phyloP scores from a whole-genome alignment of 495 filamentous ascomycete species.

The Talaromyces ruber region DNA sequence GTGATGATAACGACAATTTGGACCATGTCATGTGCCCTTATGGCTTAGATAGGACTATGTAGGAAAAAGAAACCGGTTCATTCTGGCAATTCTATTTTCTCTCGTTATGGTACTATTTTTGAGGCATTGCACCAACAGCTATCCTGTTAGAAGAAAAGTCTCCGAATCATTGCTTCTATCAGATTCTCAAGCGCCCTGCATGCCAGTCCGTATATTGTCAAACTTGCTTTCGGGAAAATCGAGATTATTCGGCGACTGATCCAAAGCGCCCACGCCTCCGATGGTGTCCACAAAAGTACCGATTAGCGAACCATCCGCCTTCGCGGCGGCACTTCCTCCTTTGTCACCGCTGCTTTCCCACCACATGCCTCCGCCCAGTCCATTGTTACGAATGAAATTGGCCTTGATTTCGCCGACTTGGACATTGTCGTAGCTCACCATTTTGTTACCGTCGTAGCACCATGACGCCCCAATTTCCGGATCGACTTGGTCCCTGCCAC shows the following conservation, averaged over 20 bases:
- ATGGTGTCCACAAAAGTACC: conserved; percentile 44
- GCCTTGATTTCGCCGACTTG: conserved; percentile 54
- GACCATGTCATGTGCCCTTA: conserved; percentile 16
- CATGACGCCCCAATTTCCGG: conserved; percentile 51
- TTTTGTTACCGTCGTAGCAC: conserved; percentile 60
- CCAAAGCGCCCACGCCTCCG: conserved; percentile 41
- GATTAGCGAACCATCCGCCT: conserved; percentile 53
- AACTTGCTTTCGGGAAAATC: conserved; percentile 69
- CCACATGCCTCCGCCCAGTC: conserved; percentile 83
- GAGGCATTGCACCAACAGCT: background rate
- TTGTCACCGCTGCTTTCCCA: conserved; percentile 87
- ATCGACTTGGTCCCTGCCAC: conserved; percentile 28
- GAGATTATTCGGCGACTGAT: conserved; percentile 58
- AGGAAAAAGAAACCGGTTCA: conserved; percentile 5
- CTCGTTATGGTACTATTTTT: background rate
- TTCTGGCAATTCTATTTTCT: background rate
- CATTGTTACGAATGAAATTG: conserved; percentile 51
- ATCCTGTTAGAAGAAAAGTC: background rate
- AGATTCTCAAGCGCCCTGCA: conserved; percentile 3
- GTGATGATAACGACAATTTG: conserved; percentile 11
- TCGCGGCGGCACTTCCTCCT: conserved; percentile 28
- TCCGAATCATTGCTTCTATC: background rate
- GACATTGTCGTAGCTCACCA: conserved; percentile 72
- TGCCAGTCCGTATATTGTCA: conserved; percentile 58
- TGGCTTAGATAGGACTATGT: conserved; percentile 5